These are phyloP conservation scores for Wickerhamiella occidentalis DNA, from an alignment of 805 yeast genomes.

Conservation along the genomic window DNA sequence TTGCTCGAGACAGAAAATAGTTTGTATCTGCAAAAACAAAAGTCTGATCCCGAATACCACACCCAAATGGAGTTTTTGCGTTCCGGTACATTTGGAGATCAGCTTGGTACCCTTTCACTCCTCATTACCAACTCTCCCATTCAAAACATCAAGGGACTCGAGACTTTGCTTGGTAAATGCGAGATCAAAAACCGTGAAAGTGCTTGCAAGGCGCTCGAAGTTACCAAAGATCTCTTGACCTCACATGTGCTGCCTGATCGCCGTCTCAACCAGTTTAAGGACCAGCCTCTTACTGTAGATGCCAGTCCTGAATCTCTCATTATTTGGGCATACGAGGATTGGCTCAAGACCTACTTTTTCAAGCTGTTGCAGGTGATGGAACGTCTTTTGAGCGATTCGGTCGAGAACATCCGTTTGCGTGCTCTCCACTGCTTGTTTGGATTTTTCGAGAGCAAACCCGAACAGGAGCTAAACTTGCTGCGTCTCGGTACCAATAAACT, in stretches of 20 bases:
- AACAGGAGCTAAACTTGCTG: conserved; percentile 86
- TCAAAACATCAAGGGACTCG: conserved; percentile 76
- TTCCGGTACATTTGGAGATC: conserved; percentile 90
- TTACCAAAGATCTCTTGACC: conserved; percentile 76
- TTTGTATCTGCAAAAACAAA: conserved; percentile 51
- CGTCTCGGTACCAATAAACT: conserved; percentile 84
- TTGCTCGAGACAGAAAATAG: conserved; percentile 60
- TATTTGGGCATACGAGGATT: conserved; percentile 77
- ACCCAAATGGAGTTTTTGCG: conserved; percentile 59
- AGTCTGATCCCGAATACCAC: conserved; percentile 62
- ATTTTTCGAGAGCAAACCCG: conserved; percentile 74
- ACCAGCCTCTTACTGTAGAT: conserved; percentile 45
- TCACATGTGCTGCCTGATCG: conserved; percentile 77
- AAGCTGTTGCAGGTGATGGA: conserved; percentile 67
- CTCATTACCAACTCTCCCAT: conserved; percentile 90
- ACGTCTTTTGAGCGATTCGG: conserved; percentile 76
- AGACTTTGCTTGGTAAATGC: conserved; percentile 63
- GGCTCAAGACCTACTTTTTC: conserved; percentile 65
- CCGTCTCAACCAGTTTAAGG: conserved; percentile 65
- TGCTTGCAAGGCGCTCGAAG: conserved; percentile 78
- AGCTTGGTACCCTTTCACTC: conserved; percentile 86
- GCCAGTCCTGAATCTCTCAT: conserved; percentile 48
- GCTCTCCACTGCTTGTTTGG: conserved; percentile 68
- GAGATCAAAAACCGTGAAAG: conserved; percentile 89
- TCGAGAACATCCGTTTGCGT: conserved; percentile 72